Base-by-base conservation (phyloP, 2,329 filamentous ascomycete genomes). In the Aotearoamyces nothofagi region DNA sequence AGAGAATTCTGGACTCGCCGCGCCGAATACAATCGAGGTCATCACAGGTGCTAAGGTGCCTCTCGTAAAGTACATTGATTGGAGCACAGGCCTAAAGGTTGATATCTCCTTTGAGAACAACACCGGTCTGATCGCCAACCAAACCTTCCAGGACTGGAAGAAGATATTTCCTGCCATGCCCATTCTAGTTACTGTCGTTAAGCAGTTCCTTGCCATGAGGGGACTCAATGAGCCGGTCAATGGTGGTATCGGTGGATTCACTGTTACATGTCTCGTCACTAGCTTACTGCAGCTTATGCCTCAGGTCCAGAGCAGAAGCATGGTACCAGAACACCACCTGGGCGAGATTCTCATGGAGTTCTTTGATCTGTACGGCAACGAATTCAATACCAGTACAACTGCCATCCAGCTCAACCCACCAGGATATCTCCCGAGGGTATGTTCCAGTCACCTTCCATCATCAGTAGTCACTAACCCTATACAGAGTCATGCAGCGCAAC, bases 81-180 rank as follows among this genome's bases (percentile, higher is more conserved):
- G 58, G 31, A 45, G 66, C 30, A 94, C 86, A 2, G 75, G 74
- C 9, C 59, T 98, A 30, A 81, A 79, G 41, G 78, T 96, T 9
- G 90, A 98, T 49, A 68, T 98, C 9, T 96, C 86, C 0, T 94
- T 98, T 47, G 87, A 98, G 55, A 96, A 94, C 46, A 55, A 76
- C 19, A 81, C 78, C 23, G 90, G 90, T 8, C 57, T 94, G 7
- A 55, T 66, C 11, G 87, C 90, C 3, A 78, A 90, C 44, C 57
- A 73, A 11, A 94, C 83, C 0, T 93, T 94, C 49, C 54, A 72
- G 30, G 51, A 59, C 0, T 98, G 90, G 90, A 86, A 80, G 52
- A 43, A 60, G 9, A 59, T 76, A 30, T 93, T 78, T 39, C 86
- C 87, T 1, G 72, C 74, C 6, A 86, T 96, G 81, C 79, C 83